Percentiles rank a stretch among this genome's conserved stretches.
Evolutionary conservation across 208 protist species (phyloP).

Genomic region (Trypanosoma vivax): DNA sequence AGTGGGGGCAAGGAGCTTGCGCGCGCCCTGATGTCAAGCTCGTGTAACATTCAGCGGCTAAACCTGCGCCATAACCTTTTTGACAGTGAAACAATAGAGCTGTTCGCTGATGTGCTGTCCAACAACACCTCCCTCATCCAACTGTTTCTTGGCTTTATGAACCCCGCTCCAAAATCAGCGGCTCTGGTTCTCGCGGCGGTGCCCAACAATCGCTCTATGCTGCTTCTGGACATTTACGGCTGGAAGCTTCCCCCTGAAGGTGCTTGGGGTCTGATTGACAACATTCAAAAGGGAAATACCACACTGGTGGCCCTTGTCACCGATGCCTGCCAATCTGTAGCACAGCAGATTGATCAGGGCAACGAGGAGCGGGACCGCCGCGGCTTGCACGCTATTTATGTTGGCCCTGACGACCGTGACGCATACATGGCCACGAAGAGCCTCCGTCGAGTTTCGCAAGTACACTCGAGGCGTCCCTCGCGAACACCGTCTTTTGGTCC

Average conservation of each 20-base stretch:
- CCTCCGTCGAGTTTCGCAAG: slow-evolving; percentile 63
- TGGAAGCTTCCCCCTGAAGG: slow-evolving; percentile 57
- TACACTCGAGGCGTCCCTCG: slow-evolving; percentile 70
- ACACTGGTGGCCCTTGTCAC: slow-evolving; percentile 67
- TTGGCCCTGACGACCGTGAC: slow-evolving; percentile 79
- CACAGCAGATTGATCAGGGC: slow-evolving; percentile 38
- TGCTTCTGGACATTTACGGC: slow-evolving; percentile 80
- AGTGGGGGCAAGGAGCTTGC: slow-evolving; percentile 60
- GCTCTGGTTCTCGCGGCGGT: slow-evolving; percentile 51
- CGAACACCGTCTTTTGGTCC: slow-evolving; percentile 19
- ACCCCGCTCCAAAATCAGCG: slow-evolving; percentile 49
- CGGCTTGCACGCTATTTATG: slow-evolving; percentile 66
- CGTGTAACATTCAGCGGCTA: slow-evolving; percentile 73
- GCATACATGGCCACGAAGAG: slow-evolving; percentile 81
- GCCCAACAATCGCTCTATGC: slow-evolving; percentile 46
- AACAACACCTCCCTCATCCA: slow-evolving; percentile 80
- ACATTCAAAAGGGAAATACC: slow-evolving; percentile 44
- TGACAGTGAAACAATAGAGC: slow-evolving; percentile 60
- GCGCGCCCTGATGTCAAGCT: slow-evolving; percentile 37
- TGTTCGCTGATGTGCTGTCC: slow-evolving; percentile 54
- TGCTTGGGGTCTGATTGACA: slow-evolving; percentile 26
- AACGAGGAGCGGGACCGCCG: slow-evolving; percentile 58
- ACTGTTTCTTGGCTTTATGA: slow-evolving; percentile 90
- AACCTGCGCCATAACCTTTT: slow-evolving; percentile 84
- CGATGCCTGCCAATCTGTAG: slow-evolving; percentile 65